These are phyloP conservation scores for Colletotrichum plurivorum DNA, from an alignment of 2,329 filamentous ascomycete species.

Conservation along the genomic window DNA sequence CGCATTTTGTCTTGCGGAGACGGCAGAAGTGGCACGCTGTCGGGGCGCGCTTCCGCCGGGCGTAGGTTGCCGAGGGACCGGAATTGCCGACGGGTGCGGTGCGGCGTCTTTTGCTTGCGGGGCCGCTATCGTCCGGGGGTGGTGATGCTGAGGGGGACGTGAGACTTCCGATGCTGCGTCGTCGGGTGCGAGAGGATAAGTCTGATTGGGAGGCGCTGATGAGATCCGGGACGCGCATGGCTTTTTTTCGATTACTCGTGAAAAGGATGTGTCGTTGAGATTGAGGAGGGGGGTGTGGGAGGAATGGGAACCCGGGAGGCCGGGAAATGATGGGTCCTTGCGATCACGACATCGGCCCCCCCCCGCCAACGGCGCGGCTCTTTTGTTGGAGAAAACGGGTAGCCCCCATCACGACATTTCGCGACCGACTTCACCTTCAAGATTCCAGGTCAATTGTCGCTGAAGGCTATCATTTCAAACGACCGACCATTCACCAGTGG, in stretches of 20 bases:
- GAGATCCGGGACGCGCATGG: slow-evolving; percentile 21
- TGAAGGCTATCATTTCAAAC: too few relatives aligned
- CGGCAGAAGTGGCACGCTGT: slow-evolving; percentile 35
- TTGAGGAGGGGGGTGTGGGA: too few relatives aligned
- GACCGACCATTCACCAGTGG: too few relatives aligned
- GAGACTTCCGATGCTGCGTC: background rate
- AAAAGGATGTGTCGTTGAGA: too few relatives aligned
- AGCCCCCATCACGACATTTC: too few relatives aligned
- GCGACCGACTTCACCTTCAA: too few relatives aligned
- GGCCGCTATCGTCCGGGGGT: background rate
- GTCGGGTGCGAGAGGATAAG: background rate
- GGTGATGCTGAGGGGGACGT: background rate
- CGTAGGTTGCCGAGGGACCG: background rate
- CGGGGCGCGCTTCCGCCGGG: slow-evolving; percentile 25
- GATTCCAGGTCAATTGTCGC: too few relatives aligned
- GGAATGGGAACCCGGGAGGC: too few relatives aligned
- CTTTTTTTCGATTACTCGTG: background rate
- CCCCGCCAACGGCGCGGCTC: too few relatives aligned
- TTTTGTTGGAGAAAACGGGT: too few relatives aligned
- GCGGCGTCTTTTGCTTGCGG: background rate
- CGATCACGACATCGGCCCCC: too few relatives aligned
- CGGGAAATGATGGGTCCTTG: too few relatives aligned
- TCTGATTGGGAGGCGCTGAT: slow-evolving; percentile 7
- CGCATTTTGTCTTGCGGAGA: slow-evolving; percentile 31
- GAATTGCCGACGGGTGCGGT: background rate